Conservation (phyloP, 768 basidiomycete genomes). For the Phallus indusiatus region DNA sequence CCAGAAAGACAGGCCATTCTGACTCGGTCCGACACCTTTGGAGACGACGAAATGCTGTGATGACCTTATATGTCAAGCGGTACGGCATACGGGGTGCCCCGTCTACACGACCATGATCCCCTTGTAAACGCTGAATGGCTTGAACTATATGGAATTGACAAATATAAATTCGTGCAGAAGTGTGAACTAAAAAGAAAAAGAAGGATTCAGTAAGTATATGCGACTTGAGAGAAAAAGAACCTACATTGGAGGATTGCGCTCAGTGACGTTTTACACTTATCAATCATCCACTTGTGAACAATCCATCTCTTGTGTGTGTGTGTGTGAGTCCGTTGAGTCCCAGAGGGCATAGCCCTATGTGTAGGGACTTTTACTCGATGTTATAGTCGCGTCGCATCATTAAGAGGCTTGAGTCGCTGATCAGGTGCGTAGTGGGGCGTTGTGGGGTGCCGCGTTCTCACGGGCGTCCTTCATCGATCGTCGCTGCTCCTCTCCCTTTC, state of each 20-base stretch:
- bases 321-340: too few species aligned
- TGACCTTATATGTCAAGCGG: background rate
- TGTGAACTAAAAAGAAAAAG: background rate
- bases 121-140: conserved; percentile 13
- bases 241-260: conserved; percentile 3
- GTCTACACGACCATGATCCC: conserved; percentile 7
- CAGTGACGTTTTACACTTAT: conserved; percentile 7
- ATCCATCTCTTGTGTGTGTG: conserved; percentile 3
- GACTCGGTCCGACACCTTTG: conserved; percentile 9
- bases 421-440: too few species aligned
- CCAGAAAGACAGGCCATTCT: background rate
- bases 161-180: conserved; percentile 8
- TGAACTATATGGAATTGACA: conserved; percentile 17
- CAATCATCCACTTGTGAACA: conserved; percentile 13
- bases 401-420: too few species aligned
- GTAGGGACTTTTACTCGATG: too few species aligned
- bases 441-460: too few species aligned
- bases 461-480: too few species aligned
- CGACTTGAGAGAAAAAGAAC: background rate
- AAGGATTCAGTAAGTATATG: background rate
- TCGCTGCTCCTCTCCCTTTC: too few species aligned
- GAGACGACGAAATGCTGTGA: conserved; percentile 1
- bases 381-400: too few species aligned
- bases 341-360: too few species aligned
- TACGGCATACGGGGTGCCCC: background rate